Evolutionary conservation across 441 rosid genomes (phyloP), one percentile per base, ranked within the genome.

Genomic region (Melastoma candidum): DNA sequence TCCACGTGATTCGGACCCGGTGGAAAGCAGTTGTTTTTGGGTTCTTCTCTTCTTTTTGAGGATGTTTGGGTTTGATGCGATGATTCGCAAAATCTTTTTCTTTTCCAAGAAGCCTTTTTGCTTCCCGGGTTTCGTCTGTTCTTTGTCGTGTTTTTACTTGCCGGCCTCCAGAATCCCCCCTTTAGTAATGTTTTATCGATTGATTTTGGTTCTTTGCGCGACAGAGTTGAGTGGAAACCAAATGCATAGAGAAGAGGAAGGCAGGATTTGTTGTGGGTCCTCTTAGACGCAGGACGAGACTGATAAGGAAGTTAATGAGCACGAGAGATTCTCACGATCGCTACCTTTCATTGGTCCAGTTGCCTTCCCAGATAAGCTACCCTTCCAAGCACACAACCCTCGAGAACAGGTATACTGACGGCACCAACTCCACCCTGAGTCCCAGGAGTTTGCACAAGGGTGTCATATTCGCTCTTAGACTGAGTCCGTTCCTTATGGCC

Each of bases 201-300:
- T 29, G 36, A 29, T 1, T 29, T 29, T 3, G 36, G 36, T 29
- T 29, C 36, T 29, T 29, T 7, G 36, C 0, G 36, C 7, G 36
- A 29, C 3, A 29, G 36, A 3, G 36, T 7, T 7, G 36, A 17
- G 22, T 17, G 22, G 36, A 29, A 29, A 29, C 24, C 69, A 67
- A 59, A 90, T 85, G 95, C 86, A 44, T 88, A 77, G 48, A 51
- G 66, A 17, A 76, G 96, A 80, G 64, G 74, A 56, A 74, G 63
- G 71, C 72, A 78, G 45, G 95, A 87, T 64, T 29, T 29, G 36
- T 70, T 80, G 11, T 59, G 79, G 79, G 95, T 17, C 82, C 54
- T 79, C 84, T 11, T 85, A 81, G 68, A 80, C 71, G 95, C 84
- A 89, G 60, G 96, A 77, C 71, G 84, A 73, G 64, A 65, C 79